Evolutionary conservation across 805 yeast genomes (phyloP), one percentile per base, ranked within the genome.

Genomic region (Candida alai): DNA sequence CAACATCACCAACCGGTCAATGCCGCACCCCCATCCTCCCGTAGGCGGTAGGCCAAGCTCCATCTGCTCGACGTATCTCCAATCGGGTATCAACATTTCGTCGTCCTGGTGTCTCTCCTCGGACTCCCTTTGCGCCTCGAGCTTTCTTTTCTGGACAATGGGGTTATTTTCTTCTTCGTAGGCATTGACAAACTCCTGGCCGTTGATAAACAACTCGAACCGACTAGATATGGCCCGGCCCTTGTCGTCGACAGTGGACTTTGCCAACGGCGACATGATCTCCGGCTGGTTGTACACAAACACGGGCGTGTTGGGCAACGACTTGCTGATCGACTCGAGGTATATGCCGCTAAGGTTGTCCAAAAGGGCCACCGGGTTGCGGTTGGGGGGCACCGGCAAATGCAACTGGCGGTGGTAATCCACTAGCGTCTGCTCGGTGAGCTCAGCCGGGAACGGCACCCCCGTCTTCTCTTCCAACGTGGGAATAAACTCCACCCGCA

Each of bases 91-190:
- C 23, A 82, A 63, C 4, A 78, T 58, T 40, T 87, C 96, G 4
- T 51, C 47, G 48, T 84, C 94, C 3, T 70, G 58, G 36, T 52
- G 73, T 6, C 64, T 61, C 2, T 55, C 59, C 33, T 74, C 74
- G 21, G 72, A 60, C 3, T 43, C 38, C 28, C 72, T 74, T 50
- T 90, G 97, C 3, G 54, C 42, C 38, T 58, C 42, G 49, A 90
- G 85, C 47, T 88, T 88, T 2, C 40, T 43, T 4, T 58, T 49
- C 55, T 93, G 99, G 19, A 64, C 68, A 39, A 70, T 70, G 0
- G 98, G 98, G 25, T 81, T 77, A 57, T 93, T 93, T 52, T 93
- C 97, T 58, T 93, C 99, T 47, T 93, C 98, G 54, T 93, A 93
- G 0, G 97, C 95, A 54, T 93, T 93, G 17, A 82, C 84, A 42